Conservation (phyloP, 2,329 filamentous ascomycete species). For the Macrophomina pseudophaseolina region DNA sequence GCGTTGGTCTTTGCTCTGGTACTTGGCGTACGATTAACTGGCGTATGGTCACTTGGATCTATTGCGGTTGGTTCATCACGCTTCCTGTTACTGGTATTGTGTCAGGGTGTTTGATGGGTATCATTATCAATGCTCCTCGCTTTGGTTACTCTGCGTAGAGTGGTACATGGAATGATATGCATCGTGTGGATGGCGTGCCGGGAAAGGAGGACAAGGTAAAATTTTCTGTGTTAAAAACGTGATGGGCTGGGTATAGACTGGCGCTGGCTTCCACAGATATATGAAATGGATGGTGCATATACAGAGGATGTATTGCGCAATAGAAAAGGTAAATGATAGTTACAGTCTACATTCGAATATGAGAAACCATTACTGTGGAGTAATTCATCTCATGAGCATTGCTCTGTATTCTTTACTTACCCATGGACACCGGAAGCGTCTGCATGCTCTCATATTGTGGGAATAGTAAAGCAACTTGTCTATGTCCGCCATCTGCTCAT, state of each 20-base stretch:
- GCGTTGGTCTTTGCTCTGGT: conserved; percentile 66
- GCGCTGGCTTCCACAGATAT: background rate
- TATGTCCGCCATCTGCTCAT: too few relatives aligned
- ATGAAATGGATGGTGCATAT: background rate
- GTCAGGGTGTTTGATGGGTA: conserved; percentile 65
- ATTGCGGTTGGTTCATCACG: conserved; percentile 65
- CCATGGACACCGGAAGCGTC: too few relatives aligned
- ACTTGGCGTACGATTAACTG: conserved; percentile 66
- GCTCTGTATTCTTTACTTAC: too few relatives aligned
- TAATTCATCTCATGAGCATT: too few relatives aligned
- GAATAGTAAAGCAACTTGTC: too few relatives aligned
- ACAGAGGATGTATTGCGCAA: too few relatives aligned
- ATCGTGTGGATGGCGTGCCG: background rate
- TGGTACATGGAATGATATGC: background rate
- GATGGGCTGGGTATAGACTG: background rate
- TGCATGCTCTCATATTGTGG: too few relatives aligned
- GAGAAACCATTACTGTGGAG: too few relatives aligned
- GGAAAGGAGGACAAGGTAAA: background rate
- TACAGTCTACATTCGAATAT: too few relatives aligned
- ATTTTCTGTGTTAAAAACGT: background rate
- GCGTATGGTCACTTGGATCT: conserved; percentile 66
- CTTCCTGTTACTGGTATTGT: conserved; percentile 63
- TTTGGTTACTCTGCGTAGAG: conserved; percentile 11
- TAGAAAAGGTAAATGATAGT: too few relatives aligned
- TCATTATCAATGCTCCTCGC: conserved; percentile 65